phyloP scores from a whole-genome alignment of 2,329 filamentous ascomycete genomes.

The Dissoconium aciculare region DNA sequence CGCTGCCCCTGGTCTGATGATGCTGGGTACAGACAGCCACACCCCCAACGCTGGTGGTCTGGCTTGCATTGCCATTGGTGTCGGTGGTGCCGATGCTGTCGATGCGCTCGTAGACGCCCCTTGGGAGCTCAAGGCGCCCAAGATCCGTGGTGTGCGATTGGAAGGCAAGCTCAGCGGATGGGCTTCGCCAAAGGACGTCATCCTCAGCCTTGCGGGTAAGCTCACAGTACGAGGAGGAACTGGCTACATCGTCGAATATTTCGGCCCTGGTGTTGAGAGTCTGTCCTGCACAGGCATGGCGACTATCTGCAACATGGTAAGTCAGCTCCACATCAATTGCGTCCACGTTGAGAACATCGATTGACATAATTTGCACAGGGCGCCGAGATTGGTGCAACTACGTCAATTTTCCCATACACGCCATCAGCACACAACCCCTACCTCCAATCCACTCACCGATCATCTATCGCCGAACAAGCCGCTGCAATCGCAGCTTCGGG shows the following conservation, averaged over 20 bases:
- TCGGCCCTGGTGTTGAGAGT: constrained; percentile 70
- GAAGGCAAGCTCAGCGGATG: constrained; percentile 75
- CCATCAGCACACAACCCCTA: constrained; percentile 66
- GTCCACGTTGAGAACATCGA: constrained; percentile 50
- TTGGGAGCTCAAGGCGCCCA: constrained; percentile 94
- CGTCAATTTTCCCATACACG: constrained; percentile 87
- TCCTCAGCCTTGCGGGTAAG: constrained; percentile 73
- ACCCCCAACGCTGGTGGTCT: constrained; percentile 94
- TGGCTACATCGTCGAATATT: constrained; percentile 70
- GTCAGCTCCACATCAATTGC: constrained; percentile 20
- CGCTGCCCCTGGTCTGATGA: constrained; percentile 91
- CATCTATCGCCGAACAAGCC: constrained; percentile 53
- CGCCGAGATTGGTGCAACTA: constrained; percentile 81
- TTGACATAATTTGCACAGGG: constrained; percentile 47
- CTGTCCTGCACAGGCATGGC: constrained; percentile 89
- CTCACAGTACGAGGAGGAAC: constrained; percentile 84
- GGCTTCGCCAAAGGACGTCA: constrained; percentile 92
- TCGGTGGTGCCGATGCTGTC: constrained; percentile 91
- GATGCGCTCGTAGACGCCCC: constrained; percentile 92
- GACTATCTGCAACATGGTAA: constrained; percentile 68
- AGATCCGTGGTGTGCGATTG: constrained; percentile 71
- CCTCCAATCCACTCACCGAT: constrained; percentile 67
- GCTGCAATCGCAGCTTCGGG: constrained; percentile 44
- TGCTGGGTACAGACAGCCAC: constrained; percentile 95
- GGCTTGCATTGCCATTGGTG: constrained; percentile 86